These are phyloP conservation scores for Ustilago vetiveriae DNA, from an alignment of 1,284 basidiomycete genomes.

Conservation along the genomic window DNA sequence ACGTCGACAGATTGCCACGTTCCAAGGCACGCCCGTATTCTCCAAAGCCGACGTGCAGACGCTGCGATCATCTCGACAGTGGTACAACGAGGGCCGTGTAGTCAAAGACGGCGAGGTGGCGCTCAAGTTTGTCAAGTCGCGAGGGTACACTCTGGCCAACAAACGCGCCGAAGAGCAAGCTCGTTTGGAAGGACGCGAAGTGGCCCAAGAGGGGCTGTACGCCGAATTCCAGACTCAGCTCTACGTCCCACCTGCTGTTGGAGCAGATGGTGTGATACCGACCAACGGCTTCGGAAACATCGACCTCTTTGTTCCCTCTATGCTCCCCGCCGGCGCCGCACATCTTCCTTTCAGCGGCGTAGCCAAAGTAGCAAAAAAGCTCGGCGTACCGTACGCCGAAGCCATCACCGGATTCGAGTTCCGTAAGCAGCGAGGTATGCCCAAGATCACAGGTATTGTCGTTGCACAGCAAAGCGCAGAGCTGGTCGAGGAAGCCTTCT, in stretches of 20 bases:
- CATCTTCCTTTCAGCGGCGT: constrained; percentile 77
- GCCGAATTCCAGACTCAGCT: constrained; percentile 84
- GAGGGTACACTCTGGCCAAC: constrained; percentile 82
- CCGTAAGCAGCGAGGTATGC: constrained; percentile 85
- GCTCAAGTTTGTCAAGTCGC: constrained; percentile 87
- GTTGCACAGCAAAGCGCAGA: constrained; percentile 82
- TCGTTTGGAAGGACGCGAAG: constrained; percentile 66
- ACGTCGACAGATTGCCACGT: constrained; percentile 81
- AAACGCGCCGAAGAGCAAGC: constrained; percentile 84
- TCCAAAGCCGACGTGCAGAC: constrained; percentile 81
- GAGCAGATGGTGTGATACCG: constrained; percentile 84
- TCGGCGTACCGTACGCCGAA: constrained; percentile 90
- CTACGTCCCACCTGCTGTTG: constrained; percentile 80
- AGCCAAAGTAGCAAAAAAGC: constrained; percentile 83
- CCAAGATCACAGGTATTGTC: constrained; percentile 86
- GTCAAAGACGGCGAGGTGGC: constrained; percentile 82
- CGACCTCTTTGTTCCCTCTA: constrained; percentile 91
- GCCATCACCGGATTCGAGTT: constrained; percentile 97
- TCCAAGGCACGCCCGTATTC: constrained; percentile 93
- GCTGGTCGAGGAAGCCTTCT: constrained; percentile 84
- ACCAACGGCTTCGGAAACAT: constrained; percentile 98
- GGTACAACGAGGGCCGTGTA: constrained; percentile 86
- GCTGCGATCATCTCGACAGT: constrained; percentile 90
- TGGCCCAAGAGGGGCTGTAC: constrained; percentile 77
- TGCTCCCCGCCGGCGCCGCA: constrained; percentile 87